Evolutionary conservation across 179 eudicot species (phyloP).

Genomic region (Spinacia oleracea): DNA sequence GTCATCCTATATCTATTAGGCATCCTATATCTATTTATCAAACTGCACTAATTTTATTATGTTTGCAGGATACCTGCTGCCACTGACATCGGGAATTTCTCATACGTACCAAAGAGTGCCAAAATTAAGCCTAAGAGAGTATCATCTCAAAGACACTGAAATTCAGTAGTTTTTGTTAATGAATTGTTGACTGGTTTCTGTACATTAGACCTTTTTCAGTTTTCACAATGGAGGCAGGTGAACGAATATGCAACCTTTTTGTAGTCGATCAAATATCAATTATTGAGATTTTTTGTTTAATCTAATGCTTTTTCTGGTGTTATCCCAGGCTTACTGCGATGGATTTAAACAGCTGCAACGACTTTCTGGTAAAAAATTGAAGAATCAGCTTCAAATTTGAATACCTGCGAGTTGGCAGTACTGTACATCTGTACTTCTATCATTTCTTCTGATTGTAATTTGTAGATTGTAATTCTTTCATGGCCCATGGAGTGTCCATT

Average conservation of each 20-base stretch:
- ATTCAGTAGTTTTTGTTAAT: neutral
- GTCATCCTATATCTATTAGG: neutral
- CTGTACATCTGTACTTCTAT: neutral
- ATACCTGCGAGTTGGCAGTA: neutral
- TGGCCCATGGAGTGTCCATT: neutral
- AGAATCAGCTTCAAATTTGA: neutral
- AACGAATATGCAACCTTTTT: neutral
- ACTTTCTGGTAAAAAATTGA: neutral
- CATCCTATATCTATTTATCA: neutral
- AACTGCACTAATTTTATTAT: neutral
- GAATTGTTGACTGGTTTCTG: constrained; percentile 8
- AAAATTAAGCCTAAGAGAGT: constrained; percentile 13
- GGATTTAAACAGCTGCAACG: neutral
- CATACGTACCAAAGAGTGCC: constrained; percentile 24
- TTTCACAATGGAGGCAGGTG: neutral
- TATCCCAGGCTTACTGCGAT: neutral
- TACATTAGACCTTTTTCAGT: neutral
- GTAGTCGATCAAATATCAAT: neutral
- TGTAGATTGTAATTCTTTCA: neutral
- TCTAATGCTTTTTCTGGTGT: neutral
- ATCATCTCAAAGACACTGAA: constrained; percentile 18
- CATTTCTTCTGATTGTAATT: neutral
- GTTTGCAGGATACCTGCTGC: constrained; percentile 25
- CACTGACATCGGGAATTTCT: constrained; percentile 32
- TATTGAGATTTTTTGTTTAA: neutral